These are phyloP conservation scores for Solanum gracilifrons DNA, from an alignment of 257 asterid genomes.

Conservation along the genomic window DNA sequence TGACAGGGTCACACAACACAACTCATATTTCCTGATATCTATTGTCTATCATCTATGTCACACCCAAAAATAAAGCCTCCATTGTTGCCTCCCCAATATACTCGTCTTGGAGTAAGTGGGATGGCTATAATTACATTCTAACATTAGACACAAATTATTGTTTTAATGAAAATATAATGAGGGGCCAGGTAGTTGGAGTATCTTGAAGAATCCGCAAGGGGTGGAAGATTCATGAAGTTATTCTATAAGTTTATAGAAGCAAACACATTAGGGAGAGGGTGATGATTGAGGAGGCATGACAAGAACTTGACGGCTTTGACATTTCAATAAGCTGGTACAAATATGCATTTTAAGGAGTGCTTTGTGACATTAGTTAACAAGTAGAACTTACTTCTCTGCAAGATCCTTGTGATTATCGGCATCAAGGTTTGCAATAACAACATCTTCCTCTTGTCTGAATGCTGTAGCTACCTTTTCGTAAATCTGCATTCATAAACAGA, in stretches of 20 bases:
- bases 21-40: not conserved
- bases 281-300: not conserved
- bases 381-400: slow-evolving; percentile 64
- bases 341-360: not conserved
- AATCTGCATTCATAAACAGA: slow-evolving; percentile 27
- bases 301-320: not conserved
- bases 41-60: not conserved
- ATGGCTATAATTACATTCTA: not conserved
- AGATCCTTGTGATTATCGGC: slow-evolving; percentile 78
- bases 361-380: not conserved
- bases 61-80: not conserved
- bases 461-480: slow-evolving; percentile 85
- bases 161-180: not conserved
- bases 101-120: not conserved
- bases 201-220: not conserved
- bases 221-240: not conserved
- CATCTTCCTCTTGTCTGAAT: slow-evolving; percentile 63
- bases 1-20: not conserved
- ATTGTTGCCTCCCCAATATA: not conserved
- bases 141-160: not conserved
- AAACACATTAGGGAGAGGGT: not conserved
- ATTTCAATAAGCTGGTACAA: not conserved
- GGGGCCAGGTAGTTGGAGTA: not conserved
- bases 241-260: not conserved
- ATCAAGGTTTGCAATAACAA: slow-evolving; percentile 81